These are phyloP conservation scores for Blastomyces emzantsi DNA, from an alignment of 2,329 filamentous ascomycete species.

Conservation along the genomic window DNA sequence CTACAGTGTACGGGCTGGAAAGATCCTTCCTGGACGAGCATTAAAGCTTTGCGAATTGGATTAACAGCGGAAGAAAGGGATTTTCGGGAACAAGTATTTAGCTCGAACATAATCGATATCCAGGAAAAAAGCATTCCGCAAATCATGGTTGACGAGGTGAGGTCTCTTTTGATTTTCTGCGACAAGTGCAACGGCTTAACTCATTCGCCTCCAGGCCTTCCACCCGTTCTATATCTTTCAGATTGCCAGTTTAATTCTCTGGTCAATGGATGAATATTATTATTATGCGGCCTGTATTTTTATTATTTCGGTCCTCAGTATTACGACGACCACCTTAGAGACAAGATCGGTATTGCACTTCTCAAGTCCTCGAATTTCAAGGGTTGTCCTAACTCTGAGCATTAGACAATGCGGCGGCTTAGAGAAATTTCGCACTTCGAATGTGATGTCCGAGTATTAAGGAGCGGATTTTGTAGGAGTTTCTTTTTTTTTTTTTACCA, in stretches of 20 bases:
- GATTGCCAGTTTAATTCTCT: conserved; percentile 83
- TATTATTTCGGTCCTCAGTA: conserved; percentile 85
- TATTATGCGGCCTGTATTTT: conserved; percentile 97
- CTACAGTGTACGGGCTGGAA: conserved; percentile 84
- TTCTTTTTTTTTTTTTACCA: background rate
- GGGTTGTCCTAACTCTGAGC: conserved; percentile 9
- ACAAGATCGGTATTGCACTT: conserved; percentile 59
- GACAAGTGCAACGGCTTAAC: conserved; percentile 18
- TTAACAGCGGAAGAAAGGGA: conserved; percentile 84
- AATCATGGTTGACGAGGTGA: conserved; percentile 78
- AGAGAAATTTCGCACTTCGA: conserved; percentile 91
- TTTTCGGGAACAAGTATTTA: conserved; percentile 76
- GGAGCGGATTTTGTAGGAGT: conserved; percentile 79
- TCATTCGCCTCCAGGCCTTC: conserved; percentile 53
- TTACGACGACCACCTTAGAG: conserved; percentile 79
- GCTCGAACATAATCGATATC: conserved; percentile 83
- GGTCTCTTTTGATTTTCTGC: conserved; percentile 13
- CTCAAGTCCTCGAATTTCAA: background rate
- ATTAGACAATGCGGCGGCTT: conserved; percentile 74
- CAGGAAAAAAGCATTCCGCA: conserved; percentile 77
- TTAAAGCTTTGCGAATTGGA: conserved; percentile 64
- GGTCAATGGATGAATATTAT: conserved; percentile 95
- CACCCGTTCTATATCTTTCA: conserved; percentile 99
- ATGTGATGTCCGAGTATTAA: conserved; percentile 85
- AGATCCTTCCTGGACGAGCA: conserved; percentile 77